Conservation (phyloP, 2,329 filamentous ascomycete genomes). For the Alternaria ethzedia region DNA sequence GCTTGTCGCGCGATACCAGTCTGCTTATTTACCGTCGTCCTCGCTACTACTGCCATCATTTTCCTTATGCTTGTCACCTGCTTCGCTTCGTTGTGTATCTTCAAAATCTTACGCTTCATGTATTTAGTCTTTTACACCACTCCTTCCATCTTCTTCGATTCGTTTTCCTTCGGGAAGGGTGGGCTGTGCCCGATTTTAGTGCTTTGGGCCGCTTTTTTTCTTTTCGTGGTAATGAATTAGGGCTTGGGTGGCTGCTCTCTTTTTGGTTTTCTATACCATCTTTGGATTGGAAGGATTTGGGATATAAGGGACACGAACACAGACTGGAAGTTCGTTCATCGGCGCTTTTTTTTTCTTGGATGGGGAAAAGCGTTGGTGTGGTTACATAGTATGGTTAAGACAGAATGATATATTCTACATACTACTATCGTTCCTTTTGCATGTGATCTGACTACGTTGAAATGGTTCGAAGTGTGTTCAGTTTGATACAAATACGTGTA, state of each 20-base stretch:
- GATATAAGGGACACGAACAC: not conserved
- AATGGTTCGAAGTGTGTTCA: not conserved
- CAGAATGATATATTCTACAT: not conserved
- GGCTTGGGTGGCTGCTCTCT: not conserved
- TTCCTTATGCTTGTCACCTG: not conserved
- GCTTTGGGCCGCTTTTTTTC: not conserved
- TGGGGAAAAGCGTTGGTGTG: not conserved
- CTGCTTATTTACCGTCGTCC: not conserved
- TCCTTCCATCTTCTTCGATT: not conserved
- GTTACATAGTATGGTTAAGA: not conserved
- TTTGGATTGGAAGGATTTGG: not conserved
- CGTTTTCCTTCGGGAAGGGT: not conserved
- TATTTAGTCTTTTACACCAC: not conserved
- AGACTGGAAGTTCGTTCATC: not conserved
- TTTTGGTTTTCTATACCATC: not conserved
- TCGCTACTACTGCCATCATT: not conserved
- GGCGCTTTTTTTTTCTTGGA: not conserved
- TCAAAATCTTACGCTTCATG: not conserved
- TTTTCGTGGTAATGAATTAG: not conserved
- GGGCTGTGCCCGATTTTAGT: not conserved
- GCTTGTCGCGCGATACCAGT: slow-evolving; percentile 12
- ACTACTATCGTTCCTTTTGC: not conserved
- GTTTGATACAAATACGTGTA: no score
- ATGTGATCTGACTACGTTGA: no score
- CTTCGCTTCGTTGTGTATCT: not conserved